Evolutionary conservation across 2,329 filamentous ascomycete genomes (phyloP).

Genomic region (Malbranchea cinnamomea): DNA sequence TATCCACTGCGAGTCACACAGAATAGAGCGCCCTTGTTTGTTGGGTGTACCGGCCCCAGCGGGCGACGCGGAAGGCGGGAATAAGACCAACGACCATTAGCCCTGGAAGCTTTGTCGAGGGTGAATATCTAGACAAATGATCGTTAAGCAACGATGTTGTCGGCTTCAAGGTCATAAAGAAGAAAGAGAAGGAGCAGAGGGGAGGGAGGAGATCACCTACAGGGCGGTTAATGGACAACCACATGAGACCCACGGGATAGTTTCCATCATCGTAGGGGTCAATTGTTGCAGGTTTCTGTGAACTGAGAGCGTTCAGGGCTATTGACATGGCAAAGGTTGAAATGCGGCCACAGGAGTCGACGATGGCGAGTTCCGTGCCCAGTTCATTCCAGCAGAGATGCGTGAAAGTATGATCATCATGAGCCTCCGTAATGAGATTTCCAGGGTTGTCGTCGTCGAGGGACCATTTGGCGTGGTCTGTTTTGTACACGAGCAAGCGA

Average conservation of each 20-base stretch:
- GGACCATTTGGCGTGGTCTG: slow-evolving; percentile 57
- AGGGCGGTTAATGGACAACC: slow-evolving; percentile 52
- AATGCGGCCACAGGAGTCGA: slow-evolving; percentile 66
- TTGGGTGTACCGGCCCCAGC: slow-evolving; percentile 53
- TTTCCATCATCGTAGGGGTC: slow-evolving; percentile 62
- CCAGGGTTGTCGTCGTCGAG: slow-evolving; percentile 57
- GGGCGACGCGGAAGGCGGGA: slow-evolving; percentile 50
- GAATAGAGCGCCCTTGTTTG: slow-evolving; percentile 57
- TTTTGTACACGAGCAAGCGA: slow-evolving; percentile 54
- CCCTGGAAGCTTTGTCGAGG: slow-evolving; percentile 47
- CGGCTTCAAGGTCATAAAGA: neutral
- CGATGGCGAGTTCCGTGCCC: slow-evolving; percentile 65
- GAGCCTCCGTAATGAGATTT: slow-evolving; percentile 44
- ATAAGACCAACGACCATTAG: slow-evolving; percentile 51
- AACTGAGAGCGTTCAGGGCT: slow-evolving; percentile 56
- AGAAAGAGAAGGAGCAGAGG: slow-evolving; percentile 24
- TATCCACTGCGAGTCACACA: slow-evolving; percentile 61
- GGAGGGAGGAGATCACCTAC: slow-evolving; percentile 18
- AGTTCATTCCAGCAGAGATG: slow-evolving; percentile 72
- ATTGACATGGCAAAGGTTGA: slow-evolving; percentile 57
- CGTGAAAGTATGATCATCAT: slow-evolving; percentile 51
- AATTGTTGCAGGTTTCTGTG: slow-evolving; percentile 46
- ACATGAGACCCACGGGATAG: slow-evolving; percentile 69
- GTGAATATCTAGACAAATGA: slow-evolving; percentile 22
- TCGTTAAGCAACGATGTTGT: slow-evolving; percentile 3